phyloP scores from a whole-genome alignment of 805 yeast genomes.

The Candida jianshihensis region DNA sequence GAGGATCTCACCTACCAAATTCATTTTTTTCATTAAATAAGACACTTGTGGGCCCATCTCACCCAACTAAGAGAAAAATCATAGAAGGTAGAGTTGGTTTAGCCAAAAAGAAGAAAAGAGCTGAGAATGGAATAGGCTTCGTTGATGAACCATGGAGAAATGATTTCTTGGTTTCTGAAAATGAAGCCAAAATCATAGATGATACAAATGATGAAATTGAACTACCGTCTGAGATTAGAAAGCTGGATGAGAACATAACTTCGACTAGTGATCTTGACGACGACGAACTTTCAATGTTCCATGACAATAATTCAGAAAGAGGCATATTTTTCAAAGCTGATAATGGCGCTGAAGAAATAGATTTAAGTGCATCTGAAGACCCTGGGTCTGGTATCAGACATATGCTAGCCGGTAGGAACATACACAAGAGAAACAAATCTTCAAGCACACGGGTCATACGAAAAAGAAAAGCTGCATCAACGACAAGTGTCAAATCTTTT shows the following conservation, averaged over 20 bases:
- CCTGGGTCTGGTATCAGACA: conserved; percentile 3
- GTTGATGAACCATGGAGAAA: too few relatives aligned
- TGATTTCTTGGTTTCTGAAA: background rate
- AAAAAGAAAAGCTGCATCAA: background rate
- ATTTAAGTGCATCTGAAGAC: conserved; percentile 9
- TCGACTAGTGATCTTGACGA: background rate
- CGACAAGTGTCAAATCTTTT: background rate
- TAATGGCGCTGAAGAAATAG: background rate
- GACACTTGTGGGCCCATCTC: background rate
- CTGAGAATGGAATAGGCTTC: too few relatives aligned
- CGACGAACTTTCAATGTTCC: conserved; percentile 4
- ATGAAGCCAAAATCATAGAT: background rate
- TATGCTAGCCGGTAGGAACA: conserved; percentile 13
- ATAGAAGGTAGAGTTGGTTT: conserved; percentile 14
- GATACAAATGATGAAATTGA: background rate
- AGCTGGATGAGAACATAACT: background rate
- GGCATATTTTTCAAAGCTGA: background rate
- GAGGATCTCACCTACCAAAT: conserved; percentile 17
- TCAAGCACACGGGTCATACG: conserved; percentile 1
- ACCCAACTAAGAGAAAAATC: background rate
- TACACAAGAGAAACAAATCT: background rate
- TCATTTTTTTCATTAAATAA: conserved; percentile 14
- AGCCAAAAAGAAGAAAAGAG: conserved; percentile 14
- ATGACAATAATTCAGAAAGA: background rate
- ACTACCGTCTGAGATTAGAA: background rate